Conservation (phyloP, 345 rosid species). For the Salix viminalis region DNA sequence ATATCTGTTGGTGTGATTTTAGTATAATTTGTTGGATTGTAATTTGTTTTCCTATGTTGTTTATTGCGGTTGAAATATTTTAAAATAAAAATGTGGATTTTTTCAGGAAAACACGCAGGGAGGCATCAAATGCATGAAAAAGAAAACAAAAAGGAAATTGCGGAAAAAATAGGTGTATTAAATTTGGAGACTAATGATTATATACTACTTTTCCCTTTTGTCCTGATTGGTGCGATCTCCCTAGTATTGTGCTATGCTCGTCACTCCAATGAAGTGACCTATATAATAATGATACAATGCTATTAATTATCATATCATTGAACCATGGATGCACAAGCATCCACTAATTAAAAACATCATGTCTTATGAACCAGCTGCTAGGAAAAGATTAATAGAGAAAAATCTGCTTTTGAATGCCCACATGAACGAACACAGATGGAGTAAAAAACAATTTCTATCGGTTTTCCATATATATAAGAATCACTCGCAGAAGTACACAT, state of each 20-base stretch:
- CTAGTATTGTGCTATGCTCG: neutral
- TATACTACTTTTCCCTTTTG: neutral
- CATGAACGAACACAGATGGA: neutral
- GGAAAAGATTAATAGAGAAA: constrained; percentile 13
- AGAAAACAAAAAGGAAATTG: neutral
- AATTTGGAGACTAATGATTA: neutral
- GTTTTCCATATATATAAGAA: too few relatives aligned
- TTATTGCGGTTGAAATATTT: too few relatives aligned
- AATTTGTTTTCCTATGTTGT: too few relatives aligned
- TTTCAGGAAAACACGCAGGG: neutral
- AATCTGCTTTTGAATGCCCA: constrained; percentile 18
- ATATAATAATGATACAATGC: neutral
- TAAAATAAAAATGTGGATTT: too few relatives aligned
- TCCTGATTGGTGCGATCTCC: neutral
- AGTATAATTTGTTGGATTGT: too few relatives aligned
- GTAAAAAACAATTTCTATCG: too few relatives aligned
- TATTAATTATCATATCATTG: constrained; percentile 28
- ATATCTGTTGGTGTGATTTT: too few relatives aligned
- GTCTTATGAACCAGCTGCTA: constrained; percentile 14
- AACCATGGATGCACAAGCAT: constrained; percentile 11
- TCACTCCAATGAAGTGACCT: neutral
- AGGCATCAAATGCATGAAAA: neutral
- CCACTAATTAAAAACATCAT: constrained; percentile 6
- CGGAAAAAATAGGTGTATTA: neutral
- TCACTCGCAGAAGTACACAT: too few relatives aligned